These are phyloP conservation scores for Suhomyces wounanorum DNA, from an alignment of 1,139 yeast genomes.

Conservation along the genomic window DNA sequence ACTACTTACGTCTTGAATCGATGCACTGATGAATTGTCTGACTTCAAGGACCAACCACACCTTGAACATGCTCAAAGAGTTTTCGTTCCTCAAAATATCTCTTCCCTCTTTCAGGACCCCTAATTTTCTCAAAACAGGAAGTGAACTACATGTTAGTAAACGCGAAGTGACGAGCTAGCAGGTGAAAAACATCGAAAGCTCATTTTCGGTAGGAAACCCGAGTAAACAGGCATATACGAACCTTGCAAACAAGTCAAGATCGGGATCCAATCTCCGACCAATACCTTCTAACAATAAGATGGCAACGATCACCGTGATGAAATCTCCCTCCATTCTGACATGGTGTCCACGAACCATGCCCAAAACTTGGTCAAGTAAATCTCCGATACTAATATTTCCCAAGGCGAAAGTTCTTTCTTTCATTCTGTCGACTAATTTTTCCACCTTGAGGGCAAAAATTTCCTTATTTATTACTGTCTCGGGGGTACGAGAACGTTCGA, in stretches of 20 bases:
- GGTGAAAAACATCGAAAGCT: constrained; percentile 13
- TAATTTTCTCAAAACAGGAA: constrained; percentile 84
- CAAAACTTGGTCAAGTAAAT: constrained; percentile 80
- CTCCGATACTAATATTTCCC: constrained; percentile 92
- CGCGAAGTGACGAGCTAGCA: constrained; percentile 4
- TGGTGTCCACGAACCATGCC: constrained; percentile 92
- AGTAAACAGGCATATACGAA: constrained; percentile 67
- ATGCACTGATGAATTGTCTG: constrained; percentile 80
- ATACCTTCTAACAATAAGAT: constrained; percentile 88
- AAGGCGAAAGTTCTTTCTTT: constrained; percentile 87
- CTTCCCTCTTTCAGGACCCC: constrained; percentile 72
- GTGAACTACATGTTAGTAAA: constrained; percentile 57
- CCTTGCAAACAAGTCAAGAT: constrained; percentile 92
- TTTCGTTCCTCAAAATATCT: constrained; percentile 57
- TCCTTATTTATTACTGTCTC: constrained; percentile 86
- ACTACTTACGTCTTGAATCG: constrained; percentile 66
- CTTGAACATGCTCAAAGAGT: constrained; percentile 75
- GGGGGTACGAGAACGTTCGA: constrained; percentile 91
- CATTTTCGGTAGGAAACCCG: constrained; percentile 55
- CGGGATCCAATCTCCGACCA: constrained; percentile 91
- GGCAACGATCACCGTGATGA: constrained; percentile 90
- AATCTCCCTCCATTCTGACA: constrained; percentile 97
- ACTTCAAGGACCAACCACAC: constrained; percentile 92
- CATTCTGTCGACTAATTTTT: constrained; percentile 75
- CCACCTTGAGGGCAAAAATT: constrained; percentile 84